phyloP scores from a whole-genome alignment of 1,284 basidiomycete genomes.

The Leccinum variabile region DNA sequence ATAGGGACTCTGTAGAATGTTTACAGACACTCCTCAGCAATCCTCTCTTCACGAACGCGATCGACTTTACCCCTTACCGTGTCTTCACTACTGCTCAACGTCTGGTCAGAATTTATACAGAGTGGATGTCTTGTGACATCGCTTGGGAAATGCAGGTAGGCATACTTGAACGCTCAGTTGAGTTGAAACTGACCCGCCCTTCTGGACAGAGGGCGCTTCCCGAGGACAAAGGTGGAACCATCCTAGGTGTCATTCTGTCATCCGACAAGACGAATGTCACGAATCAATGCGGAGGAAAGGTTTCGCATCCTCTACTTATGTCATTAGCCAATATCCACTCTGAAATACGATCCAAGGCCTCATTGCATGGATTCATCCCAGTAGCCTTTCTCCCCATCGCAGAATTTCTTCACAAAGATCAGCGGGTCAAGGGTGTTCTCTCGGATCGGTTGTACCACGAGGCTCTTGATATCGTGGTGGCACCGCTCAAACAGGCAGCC shows the following conservation, averaged over 20 bases:
- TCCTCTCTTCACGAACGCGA: neutral
- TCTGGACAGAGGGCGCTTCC: neutral
- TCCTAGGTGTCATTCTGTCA: constrained; percentile 26
- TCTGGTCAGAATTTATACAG: neutral
- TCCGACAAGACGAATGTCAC: constrained; percentile 39
- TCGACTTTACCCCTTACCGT: neutral
- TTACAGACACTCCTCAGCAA: constrained; percentile 2
- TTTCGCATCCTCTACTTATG: constrained; percentile 37
- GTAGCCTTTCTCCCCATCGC: constrained; percentile 35
- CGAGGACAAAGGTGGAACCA: constrained; percentile 1
- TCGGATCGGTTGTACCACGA: neutral
- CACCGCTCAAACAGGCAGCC: neutral
- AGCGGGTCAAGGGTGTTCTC: neutral
- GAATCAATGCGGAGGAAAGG: constrained; percentile 30
- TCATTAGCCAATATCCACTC: constrained; percentile 35
- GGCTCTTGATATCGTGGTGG: neutral
- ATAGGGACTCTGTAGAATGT: neutral
- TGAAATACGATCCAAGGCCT: constrained; percentile 31
- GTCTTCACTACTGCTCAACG: neutral
- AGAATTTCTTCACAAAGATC: constrained; percentile 22
- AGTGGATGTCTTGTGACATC: neutral
- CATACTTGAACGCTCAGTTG: neutral
- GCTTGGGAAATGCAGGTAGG: constrained; percentile 11
- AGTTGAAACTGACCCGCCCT: neutral
- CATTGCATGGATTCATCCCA: constrained; percentile 30